Evolutionary conservation across 2,329 filamentous ascomycete species (phyloP), one percentile per base, ranked within the genome.

Genomic region (Byssothecium circinans): DNA sequence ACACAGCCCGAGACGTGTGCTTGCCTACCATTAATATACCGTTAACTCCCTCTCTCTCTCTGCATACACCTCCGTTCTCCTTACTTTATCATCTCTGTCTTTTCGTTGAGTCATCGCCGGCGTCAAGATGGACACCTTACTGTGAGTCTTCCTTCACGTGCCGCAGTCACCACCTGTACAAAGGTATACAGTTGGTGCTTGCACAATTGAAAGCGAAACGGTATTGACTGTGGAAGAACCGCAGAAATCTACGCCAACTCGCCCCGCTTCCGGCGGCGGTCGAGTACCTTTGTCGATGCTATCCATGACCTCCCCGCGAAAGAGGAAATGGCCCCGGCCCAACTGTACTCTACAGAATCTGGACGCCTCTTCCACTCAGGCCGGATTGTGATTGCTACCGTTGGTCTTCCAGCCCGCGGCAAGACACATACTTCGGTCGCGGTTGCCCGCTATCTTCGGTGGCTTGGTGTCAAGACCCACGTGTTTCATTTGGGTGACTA

Each of bases 401-500:
- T 97, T 58, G 94, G 94, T 19, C 82, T 96, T 23, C 94, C 94
- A 34, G 94, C 94, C 32, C 86, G 94, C 64, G 94, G 94, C 52
- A 99, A 99, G 75, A 99, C 94, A 81, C 94, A 99, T 65, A 95
- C 96, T 43, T 96, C 91, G 48, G 94, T 99, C 43, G 96, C 94
- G 6, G 81, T 99, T 65, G 91, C 92, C 38, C 86, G 94, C 37
- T 99, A 99, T 75, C 79, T 99, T 36, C 85, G 91, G 72, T 99
- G 94, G 94, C 82, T 99, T 32, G 94, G 94, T 53, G 94, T 99
- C 50, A 99, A 99, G 77, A 97, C 94, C 27, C 87, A 92, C 58
- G 95, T 97, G 61, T 99, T 99, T 70, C 94, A 99, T 69, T 79
- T 99, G 14, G 94, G 95, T 48, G 94, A 99, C 73, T 99, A 99